Evolutionary conservation across 345 rosid species (phyloP).

Genomic region (Syzygium grande): DNA sequence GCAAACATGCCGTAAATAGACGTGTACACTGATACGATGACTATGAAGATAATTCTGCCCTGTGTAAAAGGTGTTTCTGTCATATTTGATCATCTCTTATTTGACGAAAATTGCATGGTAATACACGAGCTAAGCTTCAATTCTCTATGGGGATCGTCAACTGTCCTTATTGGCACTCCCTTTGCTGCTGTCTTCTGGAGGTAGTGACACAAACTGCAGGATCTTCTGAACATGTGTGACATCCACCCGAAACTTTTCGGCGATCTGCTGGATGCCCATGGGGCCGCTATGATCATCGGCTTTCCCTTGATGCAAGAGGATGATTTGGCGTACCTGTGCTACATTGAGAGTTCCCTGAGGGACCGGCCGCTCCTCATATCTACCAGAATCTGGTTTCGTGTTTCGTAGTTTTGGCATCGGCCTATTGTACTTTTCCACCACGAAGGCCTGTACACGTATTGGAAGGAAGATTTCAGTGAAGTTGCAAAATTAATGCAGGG

Average conservation of each 20-base stretch:
- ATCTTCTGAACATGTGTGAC: conserved; percentile 50
- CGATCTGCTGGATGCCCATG: conserved; percentile 57
- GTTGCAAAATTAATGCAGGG: not conserved
- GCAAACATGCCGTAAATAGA: not conserved
- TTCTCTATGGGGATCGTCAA: not conserved
- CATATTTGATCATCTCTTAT: not conserved
- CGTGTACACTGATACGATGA: not conserved
- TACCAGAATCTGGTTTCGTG: conserved; percentile 46
- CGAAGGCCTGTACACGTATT: conserved; percentile 40
- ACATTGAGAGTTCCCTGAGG: conserved; percentile 68
- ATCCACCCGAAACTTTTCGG: conserved; percentile 54
- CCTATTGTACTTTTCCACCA: conserved; percentile 56
- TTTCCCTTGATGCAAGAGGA: conserved; percentile 75
- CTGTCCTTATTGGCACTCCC: not conserved
- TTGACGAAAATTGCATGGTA: not conserved
- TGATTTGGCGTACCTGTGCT: conserved; percentile 67
- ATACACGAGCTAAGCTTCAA: not conserved
- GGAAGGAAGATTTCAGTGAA: not conserved
- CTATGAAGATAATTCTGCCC: not conserved
- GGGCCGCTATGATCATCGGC: conserved; percentile 59
- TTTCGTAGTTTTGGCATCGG: conserved; percentile 84
- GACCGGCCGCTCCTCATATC: conserved; percentile 50
- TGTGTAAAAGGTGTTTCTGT: not conserved
- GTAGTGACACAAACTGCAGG: conserved; percentile 54
- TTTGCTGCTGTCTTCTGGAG: conserved; percentile 43